Conservation (phyloP, 140 eudicot genomes). For the Oenanthe javanica region DNA sequence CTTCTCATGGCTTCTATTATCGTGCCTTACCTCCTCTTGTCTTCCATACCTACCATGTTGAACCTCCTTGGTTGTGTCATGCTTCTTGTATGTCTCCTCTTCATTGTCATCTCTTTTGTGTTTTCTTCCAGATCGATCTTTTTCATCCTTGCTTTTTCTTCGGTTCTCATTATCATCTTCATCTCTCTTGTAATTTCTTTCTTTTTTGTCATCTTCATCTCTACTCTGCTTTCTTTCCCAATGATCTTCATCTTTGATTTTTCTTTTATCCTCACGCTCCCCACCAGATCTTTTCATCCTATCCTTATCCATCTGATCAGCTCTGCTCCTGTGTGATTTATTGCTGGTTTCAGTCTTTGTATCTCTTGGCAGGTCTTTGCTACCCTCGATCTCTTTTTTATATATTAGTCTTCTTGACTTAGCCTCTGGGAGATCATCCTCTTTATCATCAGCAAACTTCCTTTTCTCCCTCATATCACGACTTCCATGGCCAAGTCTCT, state of each 20-base stretch:
- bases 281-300: not conserved
- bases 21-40: too few relatives aligned
- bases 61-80: too few relatives aligned
- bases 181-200: not conserved
- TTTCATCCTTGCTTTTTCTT: not conserved
- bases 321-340: not conserved
- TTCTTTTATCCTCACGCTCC: not conserved
- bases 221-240: not conserved
- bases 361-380: not conserved
- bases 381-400: not conserved
- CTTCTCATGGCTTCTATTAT: too few relatives aligned
- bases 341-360: not conserved
- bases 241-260: not conserved
- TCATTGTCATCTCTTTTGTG: not conserved
- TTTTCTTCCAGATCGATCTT: not conserved
- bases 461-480: not conserved
- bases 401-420: not conserved
- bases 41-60: too few relatives aligned
- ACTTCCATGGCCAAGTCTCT: too few relatives aligned
- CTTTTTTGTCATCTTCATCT: not conserved
- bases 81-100: not conserved
- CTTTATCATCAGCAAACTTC: not conserved
- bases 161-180: not conserved
- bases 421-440: not conserved
- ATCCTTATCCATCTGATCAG: not conserved